Percentiles rank a stretch among this genome's conserved stretches.
phyloP scores from a whole-genome alignment of 768 basidiomycete species.

The Kwoniella dejecticola region DNA sequence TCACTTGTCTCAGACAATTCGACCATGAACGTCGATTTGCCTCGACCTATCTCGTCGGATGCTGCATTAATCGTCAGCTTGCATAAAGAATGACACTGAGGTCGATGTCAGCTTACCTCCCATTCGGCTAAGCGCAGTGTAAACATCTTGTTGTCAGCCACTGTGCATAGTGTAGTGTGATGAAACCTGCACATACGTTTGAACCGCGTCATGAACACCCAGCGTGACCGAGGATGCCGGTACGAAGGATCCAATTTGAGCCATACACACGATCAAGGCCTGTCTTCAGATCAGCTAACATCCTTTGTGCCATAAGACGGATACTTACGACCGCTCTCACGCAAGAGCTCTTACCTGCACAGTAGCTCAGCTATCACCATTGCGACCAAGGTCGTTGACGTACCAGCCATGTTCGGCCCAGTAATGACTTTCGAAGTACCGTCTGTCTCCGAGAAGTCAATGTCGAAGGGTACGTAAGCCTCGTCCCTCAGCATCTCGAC shows the following conservation, averaged over 20 bases:
- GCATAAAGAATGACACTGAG: neutral
- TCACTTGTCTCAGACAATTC: slow-evolving; percentile 93
- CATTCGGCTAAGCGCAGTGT: slow-evolving; percentile 71
- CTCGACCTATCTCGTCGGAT: slow-evolving; percentile 80
- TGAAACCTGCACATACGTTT: slow-evolving; percentile 64
- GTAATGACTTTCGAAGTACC: slow-evolving; percentile 55
- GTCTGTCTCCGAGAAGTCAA: slow-evolving; percentile 64
- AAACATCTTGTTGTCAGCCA: too few relatives aligned
- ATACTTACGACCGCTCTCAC: slow-evolving; percentile 60
- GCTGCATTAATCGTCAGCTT: slow-evolving; percentile 59
- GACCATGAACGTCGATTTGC: slow-evolving; percentile 92
- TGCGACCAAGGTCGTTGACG: slow-evolving; percentile 8
- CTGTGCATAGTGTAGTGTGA: too few relatives aligned
- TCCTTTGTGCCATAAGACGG: slow-evolving; percentile 67
- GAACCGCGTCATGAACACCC: slow-evolving; percentile 78
- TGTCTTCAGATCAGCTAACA: slow-evolving; percentile 48
- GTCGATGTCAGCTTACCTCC: slow-evolving; percentile 63
- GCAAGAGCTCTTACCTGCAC: slow-evolving; percentile 73
- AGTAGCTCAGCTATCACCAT: neutral
- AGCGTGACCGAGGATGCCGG: slow-evolving; percentile 75
- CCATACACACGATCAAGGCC: slow-evolving; percentile 59
- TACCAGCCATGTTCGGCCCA: slow-evolving; percentile 59
- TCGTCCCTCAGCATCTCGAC: slow-evolving; percentile 73
- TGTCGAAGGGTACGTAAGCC: slow-evolving; percentile 83
- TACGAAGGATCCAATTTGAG: slow-evolving; percentile 87